These are phyloP conservation scores for Ensete ventricosum DNA, from an alignment of 176 grass and related monocot species.

Conservation along the genomic window DNA sequence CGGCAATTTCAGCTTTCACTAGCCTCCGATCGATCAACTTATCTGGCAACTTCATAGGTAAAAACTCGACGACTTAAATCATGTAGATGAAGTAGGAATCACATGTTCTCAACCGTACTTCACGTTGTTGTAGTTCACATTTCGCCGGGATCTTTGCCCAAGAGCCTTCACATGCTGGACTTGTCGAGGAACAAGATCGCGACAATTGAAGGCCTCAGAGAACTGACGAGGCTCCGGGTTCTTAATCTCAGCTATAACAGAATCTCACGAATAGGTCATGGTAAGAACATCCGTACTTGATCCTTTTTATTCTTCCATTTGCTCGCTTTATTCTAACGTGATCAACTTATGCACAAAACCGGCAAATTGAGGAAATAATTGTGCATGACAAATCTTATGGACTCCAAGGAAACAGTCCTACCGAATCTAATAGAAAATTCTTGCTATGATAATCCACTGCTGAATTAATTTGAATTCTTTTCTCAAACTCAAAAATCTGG, in stretches of 20 bases:
- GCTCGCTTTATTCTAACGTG: too few species aligned
- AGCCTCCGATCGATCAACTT: constrained; percentile 71
- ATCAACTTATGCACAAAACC: too few species aligned
- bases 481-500: too few species aligned
- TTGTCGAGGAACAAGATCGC: constrained; percentile 87
- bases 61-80: not conserved
- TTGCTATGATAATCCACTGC: too few species aligned
- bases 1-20: constrained; percentile 57
- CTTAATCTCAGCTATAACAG: constrained; percentile 91
- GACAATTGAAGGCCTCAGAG: constrained; percentile 62
- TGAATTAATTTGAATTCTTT: too few species aligned
- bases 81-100: not conserved
- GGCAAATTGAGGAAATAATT: too few species aligned
- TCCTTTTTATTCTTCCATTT: not conserved
- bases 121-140: constrained; percentile 43
- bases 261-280: constrained; percentile 76
- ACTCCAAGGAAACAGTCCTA: too few species aligned
- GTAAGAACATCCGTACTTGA: constrained; percentile 26
- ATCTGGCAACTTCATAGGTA: constrained; percentile 88
- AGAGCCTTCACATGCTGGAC: constrained; percentile 65
- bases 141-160: constrained; percentile 52
- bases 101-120: not conserved
- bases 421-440: too few species aligned
- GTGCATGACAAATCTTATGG: too few species aligned
- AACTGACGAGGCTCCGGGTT: constrained; percentile 70